Percentiles rank a stretch among this genome's conserved stretches.
phyloP scores from a whole-genome alignment of 352 stramenopile genomes.

The Phytophthora constricta region DNA sequence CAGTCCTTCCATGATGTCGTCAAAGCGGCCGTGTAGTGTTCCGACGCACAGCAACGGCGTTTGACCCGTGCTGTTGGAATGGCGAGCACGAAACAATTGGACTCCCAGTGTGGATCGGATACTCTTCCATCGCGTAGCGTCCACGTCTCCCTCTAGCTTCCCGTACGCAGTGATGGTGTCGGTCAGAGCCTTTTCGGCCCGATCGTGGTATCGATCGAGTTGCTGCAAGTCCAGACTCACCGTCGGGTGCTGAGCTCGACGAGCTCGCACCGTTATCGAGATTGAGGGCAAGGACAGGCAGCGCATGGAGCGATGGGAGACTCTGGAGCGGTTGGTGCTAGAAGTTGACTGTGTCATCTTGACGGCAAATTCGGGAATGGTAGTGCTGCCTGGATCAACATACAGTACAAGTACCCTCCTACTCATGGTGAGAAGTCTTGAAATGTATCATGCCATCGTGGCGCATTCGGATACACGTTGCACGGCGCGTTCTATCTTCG shows the following conservation, averaged over 20 bases:
- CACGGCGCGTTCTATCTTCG: no score
- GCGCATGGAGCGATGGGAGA: not conserved
- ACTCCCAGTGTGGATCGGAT: slow-evolving; percentile 39
- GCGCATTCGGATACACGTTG: no score
- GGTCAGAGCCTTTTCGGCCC: slow-evolving; percentile 39
- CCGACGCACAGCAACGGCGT: slow-evolving; percentile 40
- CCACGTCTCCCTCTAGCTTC: slow-evolving; percentile 26
- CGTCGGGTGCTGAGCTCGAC: slow-evolving; percentile 27
- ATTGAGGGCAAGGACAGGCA: slow-evolving; percentile 1
- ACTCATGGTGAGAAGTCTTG: no score
- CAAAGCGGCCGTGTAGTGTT: slow-evolving; percentile 43
- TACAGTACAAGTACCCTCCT: no score
- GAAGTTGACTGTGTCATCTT: not conserved
- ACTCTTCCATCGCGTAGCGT: slow-evolving; percentile 44
- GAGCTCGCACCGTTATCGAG: slow-evolving; percentile 36
- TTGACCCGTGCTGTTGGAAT: not conserved
- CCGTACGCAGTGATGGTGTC: slow-evolving; percentile 26
- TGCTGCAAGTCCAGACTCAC: slow-evolving; percentile 28
- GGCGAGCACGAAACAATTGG: slow-evolving; percentile 45
- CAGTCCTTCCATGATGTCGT: slow-evolving; percentile 55
- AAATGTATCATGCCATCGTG: no score
- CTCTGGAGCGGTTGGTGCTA: slow-evolving; percentile 1
- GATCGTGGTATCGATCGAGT: slow-evolving; percentile 48
- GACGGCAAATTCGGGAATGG: slow-evolving; percentile 5
- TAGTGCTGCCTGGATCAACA: not conserved